phyloP scores from a whole-genome alignment of 2,329 filamentous ascomycete species.

The Penicillium sp. region DNA sequence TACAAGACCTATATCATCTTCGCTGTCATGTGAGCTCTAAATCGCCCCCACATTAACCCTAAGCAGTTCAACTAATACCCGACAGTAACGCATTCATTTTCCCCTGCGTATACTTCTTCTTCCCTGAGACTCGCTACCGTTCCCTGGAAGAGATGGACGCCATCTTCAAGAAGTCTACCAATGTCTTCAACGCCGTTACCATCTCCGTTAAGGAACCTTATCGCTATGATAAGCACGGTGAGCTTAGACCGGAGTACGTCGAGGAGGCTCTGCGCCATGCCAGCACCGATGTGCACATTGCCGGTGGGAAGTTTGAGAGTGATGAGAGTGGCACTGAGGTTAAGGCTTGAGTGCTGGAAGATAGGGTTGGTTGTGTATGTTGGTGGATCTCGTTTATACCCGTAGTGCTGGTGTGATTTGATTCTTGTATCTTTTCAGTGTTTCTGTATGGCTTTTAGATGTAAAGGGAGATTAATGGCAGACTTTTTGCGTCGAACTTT shows the following conservation, averaged over 20 bases:
- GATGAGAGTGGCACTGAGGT: slow-evolving; percentile 23
- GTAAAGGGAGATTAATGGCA: background rate
- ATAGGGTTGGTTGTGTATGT: background rate
- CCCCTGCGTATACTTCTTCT: slow-evolving; percentile 57
- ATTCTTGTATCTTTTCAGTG: background rate
- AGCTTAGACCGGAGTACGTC: slow-evolving; percentile 51
- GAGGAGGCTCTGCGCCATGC: slow-evolving; percentile 33
- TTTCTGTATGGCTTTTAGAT: background rate
- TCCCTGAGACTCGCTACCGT: slow-evolving; percentile 56
- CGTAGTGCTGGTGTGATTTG: background rate
- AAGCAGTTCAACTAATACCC: slow-evolving; percentile 2
- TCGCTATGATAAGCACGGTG: slow-evolving; percentile 57
- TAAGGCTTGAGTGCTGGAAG: slow-evolving; percentile 5
- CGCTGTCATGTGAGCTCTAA: slow-evolving; percentile 44
- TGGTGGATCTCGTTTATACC: slow-evolving; percentile 1
- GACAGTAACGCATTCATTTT: slow-evolving; percentile 51
- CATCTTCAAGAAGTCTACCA: slow-evolving; percentile 57
- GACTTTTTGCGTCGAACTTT: background rate
- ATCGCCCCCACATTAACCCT: background rate
- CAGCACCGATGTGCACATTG: slow-evolving; percentile 9
- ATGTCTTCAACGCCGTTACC: slow-evolving; percentile 48
- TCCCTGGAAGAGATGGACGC: slow-evolving; percentile 67
- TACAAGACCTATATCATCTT: slow-evolving; percentile 50
- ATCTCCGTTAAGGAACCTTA: slow-evolving; percentile 52
- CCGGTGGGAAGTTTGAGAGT: slow-evolving; percentile 21